Percentiles rank a stretch among this genome's conserved stretches.
Conservation (phyloP, 768 basidiomycete genomes). For the Pholiota microspora region DNA sequence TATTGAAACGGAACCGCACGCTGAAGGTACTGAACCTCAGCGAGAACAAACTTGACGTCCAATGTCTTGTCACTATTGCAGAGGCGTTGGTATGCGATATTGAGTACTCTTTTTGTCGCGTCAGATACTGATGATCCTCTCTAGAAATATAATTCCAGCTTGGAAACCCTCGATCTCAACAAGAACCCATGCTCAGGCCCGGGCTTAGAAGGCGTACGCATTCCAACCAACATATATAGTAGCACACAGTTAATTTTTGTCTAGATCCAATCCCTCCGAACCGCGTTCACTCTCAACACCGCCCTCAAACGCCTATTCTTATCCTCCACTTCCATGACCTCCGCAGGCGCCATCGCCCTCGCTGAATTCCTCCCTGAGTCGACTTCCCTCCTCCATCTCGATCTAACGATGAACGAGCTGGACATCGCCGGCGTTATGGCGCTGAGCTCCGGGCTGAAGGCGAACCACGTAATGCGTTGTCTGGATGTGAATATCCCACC, state of each 20-base stretch:
- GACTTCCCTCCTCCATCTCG: constrained; percentile 83
- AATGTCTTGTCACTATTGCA: constrained; percentile 75
- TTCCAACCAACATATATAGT: not conserved
- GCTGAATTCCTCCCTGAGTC: constrained; percentile 97
- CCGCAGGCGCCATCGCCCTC: constrained; percentile 87
- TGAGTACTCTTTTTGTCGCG: not conserved
- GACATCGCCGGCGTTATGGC: constrained; percentile 95
- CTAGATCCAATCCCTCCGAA: constrained; percentile 85
- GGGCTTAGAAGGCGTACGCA: constrained; percentile 81
- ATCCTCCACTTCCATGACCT: constrained; percentile 75
- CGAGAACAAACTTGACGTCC: constrained; percentile 90
- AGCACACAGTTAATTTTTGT: not conserved
- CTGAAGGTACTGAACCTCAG: constrained; percentile 91
- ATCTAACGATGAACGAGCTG: constrained; percentile 79
- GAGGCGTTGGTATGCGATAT: constrained; percentile 75
- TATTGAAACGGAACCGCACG: constrained; percentile 93
- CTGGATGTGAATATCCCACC: constrained; percentile 92
- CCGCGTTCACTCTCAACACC: constrained; percentile 89
- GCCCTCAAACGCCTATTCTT: constrained; percentile 92
- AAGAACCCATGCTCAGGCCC: constrained; percentile 94
- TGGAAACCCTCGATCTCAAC: constrained; percentile 93
- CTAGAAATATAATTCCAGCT: constrained; percentile 90
- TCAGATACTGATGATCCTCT: not conserved
- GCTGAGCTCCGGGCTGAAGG: constrained; percentile 79
- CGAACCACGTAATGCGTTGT: constrained; percentile 85